Percentiles rank a stretch among this genome's conserved stretches.
These are phyloP conservation scores for Cryphonectria radicalis DNA, from an alignment of 2,329 filamentous ascomycete genomes.

Conservation along the genomic window DNA sequence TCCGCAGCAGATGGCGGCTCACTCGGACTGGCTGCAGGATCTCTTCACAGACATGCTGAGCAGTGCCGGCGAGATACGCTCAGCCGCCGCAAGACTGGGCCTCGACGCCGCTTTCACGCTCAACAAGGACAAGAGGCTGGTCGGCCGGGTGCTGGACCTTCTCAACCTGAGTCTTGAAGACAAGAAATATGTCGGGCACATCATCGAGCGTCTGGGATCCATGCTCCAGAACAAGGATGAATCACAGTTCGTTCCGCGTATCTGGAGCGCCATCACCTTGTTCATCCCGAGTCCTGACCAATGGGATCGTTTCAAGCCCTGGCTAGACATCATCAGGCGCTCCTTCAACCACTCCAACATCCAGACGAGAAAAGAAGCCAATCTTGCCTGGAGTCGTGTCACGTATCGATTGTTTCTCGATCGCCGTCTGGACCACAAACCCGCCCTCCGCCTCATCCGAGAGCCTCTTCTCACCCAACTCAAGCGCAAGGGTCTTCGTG, in stretches of 20 bases:
- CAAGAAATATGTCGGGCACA: slow-evolving; percentile 69
- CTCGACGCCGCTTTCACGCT: slow-evolving; percentile 70
- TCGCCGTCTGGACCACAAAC: slow-evolving; percentile 41
- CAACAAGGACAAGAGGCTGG: slow-evolving; percentile 70
- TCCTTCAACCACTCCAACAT: slow-evolving; percentile 83
- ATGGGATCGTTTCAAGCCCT: slow-evolving; percentile 76
- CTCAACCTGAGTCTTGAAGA: slow-evolving; percentile 62
- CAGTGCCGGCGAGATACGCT: slow-evolving; percentile 74
- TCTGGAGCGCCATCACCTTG: slow-evolving; percentile 84
- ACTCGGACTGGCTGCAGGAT: slow-evolving; percentile 80
- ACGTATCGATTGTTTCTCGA: slow-evolving; percentile 74
- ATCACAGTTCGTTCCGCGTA: slow-evolving; percentile 74
- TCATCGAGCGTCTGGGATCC: slow-evolving; percentile 66
- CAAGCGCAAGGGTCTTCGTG: slow-evolving; percentile 66
- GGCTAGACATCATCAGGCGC: slow-evolving; percentile 77
- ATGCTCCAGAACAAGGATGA: slow-evolving; percentile 70
- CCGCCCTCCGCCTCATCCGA: slow-evolving; percentile 47
- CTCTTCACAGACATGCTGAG: slow-evolving; percentile 83
- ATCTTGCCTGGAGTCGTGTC: slow-evolving; percentile 84
- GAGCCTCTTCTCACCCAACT: slow-evolving; percentile 73
- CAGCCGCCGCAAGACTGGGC: slow-evolving; percentile 74
- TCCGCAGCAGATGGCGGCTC: slow-evolving; percentile 69
- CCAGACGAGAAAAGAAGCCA: slow-evolving; percentile 74
- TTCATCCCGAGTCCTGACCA: slow-evolving; percentile 71
- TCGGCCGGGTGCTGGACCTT: slow-evolving; percentile 68